Evolutionary conservation across 257 asterid genomes (phyloP), one percentile per base, ranked within the genome.

Genomic region (Penstemon barbatus): DNA sequence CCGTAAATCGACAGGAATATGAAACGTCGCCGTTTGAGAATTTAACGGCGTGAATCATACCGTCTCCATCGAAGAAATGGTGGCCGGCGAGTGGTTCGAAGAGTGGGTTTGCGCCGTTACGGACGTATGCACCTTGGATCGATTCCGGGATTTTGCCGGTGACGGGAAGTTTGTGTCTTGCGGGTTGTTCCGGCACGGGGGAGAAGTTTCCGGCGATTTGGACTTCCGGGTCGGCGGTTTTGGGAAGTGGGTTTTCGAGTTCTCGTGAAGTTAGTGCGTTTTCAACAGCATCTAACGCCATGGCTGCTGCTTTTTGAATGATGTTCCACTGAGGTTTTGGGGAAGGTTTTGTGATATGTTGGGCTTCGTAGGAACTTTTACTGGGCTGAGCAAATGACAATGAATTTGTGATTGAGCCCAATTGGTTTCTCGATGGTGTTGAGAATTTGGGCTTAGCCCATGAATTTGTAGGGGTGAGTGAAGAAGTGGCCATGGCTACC

Each of bases 11-110:
- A 61, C 99, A 89, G 0, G 96, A 78, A 44, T 94, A 94, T 81
- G 91, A 84, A 2, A 86, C 99, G 0, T 75, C 12, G 8, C 97
- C 99, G 71, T 81, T 70, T 0, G 75, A 11, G 75, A 94, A 87
- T 5, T 77, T 76, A 4, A 94, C 95, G 63, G 97, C 87, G 71
- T 94, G 99, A 64, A 94, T 82, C 99, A 94, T 94, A 57, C 99
- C 99, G 65, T 94, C 99, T 4, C 99, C 99, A 77, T 94, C 99
- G 72, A 94, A 94, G 77, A 94, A 87, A 57, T 94, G 99, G 84
- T 94, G 99, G 0, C 99, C 99, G 66, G 97, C 96, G 8, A 74
- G 62, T 3, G 99, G 99, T 77, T 89, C 96, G 70, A 85, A 86
- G 4, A 83, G 80, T 0, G 99, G 99, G 48, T 94, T 94, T 0